Conservation (phyloP, 345 rosid genomes). For the Zanthoxylum bungeanum region DNA sequence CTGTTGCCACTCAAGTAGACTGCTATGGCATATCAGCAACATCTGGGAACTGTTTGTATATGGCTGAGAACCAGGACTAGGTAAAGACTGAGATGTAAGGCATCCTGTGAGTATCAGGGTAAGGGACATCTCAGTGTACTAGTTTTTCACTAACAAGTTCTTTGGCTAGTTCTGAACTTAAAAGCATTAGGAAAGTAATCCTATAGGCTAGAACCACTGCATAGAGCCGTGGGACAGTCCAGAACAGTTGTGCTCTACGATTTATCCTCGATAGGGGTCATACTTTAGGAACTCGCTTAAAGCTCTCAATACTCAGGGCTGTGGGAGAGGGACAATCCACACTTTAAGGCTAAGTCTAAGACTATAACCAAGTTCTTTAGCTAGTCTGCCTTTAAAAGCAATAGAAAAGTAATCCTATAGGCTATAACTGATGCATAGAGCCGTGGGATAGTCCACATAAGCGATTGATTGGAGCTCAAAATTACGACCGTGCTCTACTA, state of each 20-base stretch:
- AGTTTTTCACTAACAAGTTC: background rate
- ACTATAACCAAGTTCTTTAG: background rate
- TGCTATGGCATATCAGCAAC: background rate
- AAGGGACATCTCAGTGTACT: background rate
- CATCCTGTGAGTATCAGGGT: conserved; percentile 6
- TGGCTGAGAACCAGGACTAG: conserved; percentile 18
- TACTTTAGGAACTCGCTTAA: too few relatives aligned
- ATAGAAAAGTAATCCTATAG: background rate
- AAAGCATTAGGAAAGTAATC: background rate
- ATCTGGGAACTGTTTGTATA: background rate
- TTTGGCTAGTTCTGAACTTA: background rate
- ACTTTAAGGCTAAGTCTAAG: too few relatives aligned
- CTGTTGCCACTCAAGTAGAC: too few relatives aligned
- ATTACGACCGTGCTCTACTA: too few relatives aligned
- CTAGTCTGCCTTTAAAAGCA: background rate
- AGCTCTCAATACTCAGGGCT: too few relatives aligned
- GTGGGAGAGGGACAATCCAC: too few relatives aligned
- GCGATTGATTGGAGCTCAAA: too few relatives aligned
- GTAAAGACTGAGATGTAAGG: conserved; percentile 17
- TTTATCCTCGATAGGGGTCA: too few relatives aligned
- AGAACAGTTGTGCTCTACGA: too few relatives aligned
- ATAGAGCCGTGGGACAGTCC: too few relatives aligned
- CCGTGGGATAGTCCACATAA: too few relatives aligned
- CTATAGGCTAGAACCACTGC: background rate
- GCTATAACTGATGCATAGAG: too few relatives aligned